phyloP scores from a whole-genome alignment of 2,329 filamentous ascomycete genomes.

The Erysiphe pulchra region DNA sequence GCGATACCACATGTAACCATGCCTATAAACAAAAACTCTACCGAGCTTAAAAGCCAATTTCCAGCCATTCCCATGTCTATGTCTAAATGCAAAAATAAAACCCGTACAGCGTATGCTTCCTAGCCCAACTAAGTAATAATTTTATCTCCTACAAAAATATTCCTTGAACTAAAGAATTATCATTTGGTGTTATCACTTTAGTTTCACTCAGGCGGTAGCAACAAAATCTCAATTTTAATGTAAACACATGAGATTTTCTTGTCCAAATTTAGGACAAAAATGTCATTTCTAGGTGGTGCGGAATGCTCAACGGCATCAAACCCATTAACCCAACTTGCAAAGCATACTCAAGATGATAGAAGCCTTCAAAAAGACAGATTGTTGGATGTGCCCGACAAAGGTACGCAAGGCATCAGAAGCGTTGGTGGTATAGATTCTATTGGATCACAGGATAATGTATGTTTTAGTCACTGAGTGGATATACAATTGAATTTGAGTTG shows the following conservation, averaged over 20 bases:
- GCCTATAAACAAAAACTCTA: too few species aligned
- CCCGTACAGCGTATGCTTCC: too few species aligned
- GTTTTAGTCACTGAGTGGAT: conserved; percentile 2
- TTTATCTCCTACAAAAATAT: too few species aligned
- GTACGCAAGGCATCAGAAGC: conserved; percentile 56
- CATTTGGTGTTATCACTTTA: too few species aligned
- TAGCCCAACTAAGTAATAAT: too few species aligned
- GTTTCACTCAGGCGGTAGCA: too few species aligned
- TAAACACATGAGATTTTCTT: background rate
- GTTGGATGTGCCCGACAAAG: conserved; percentile 44
- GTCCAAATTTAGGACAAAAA: conserved; percentile 15
- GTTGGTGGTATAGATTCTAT: conserved; percentile 20
- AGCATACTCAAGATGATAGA: conserved; percentile 91
- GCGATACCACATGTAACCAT: too few species aligned
- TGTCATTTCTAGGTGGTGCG: conserved; percentile 90
- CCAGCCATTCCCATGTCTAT: too few species aligned
- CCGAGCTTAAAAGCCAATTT: too few species aligned
- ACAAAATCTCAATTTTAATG: background rate
- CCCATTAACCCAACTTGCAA: conserved; percentile 89
- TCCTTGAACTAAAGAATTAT: too few species aligned
- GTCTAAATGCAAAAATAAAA: too few species aligned
- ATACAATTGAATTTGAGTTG: too few species aligned
- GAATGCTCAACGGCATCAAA: conserved; percentile 95
- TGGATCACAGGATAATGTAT: conserved; percentile 43
- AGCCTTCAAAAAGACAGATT: conserved; percentile 78